Evolutionary conservation across 2,329 filamentous ascomycete genomes (phyloP).

Genomic region (Lachnellula suecica): DNA sequence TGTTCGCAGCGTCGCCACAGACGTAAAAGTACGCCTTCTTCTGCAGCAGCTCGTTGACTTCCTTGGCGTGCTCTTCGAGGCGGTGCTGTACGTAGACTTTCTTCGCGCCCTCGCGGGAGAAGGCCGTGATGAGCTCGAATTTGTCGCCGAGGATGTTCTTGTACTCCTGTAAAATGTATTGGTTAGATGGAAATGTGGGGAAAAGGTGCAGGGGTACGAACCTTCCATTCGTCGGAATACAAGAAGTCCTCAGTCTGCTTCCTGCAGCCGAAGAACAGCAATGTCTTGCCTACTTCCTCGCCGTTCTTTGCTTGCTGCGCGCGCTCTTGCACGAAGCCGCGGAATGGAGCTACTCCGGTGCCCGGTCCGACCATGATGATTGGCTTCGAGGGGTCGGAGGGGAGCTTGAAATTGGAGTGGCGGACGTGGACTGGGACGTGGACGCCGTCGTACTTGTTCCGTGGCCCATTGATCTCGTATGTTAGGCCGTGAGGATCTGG

Average conservation of each 20-base stretch:
- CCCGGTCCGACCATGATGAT: slow-evolving; percentile 96
- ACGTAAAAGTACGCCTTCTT: slow-evolving; percentile 96
- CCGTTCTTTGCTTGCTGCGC: slow-evolving; percentile 80
- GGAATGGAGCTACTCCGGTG: slow-evolving; percentile 95
- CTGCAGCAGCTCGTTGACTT: slow-evolving; percentile 83
- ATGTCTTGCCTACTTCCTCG: slow-evolving; percentile 78
- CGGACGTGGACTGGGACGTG: slow-evolving; percentile 94
- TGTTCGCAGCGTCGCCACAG: slow-evolving; percentile 95
- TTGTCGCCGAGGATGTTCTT: slow-evolving; percentile 81
- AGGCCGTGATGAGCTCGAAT: slow-evolving; percentile 88
- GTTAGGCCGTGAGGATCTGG: slow-evolving; percentile 81
- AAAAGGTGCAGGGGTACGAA: slow-evolving; percentile 47
- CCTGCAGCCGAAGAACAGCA: slow-evolving; percentile 95
- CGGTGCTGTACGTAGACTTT: slow-evolving; percentile 98
- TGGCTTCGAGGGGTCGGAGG: slow-evolving; percentile 90
- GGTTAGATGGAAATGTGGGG: not conserved
- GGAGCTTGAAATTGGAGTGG: slow-evolving; percentile 98
- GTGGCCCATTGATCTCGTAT: slow-evolving; percentile 83
- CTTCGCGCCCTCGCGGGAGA: slow-evolving; percentile 82
- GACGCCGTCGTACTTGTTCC: slow-evolving; percentile 96
- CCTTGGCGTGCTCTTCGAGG: slow-evolving; percentile 76
- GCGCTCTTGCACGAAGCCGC: slow-evolving; percentile 91
- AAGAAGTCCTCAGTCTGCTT: slow-evolving; percentile 87
- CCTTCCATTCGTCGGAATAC: slow-evolving; percentile 89
- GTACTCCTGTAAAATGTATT: slow-evolving; percentile 65